Percentiles rank a stretch among this genome's conserved stretches.
Conservation (phyloP, 2,329 filamentous ascomycete species). For the Hypomyces rosellus region DNA sequence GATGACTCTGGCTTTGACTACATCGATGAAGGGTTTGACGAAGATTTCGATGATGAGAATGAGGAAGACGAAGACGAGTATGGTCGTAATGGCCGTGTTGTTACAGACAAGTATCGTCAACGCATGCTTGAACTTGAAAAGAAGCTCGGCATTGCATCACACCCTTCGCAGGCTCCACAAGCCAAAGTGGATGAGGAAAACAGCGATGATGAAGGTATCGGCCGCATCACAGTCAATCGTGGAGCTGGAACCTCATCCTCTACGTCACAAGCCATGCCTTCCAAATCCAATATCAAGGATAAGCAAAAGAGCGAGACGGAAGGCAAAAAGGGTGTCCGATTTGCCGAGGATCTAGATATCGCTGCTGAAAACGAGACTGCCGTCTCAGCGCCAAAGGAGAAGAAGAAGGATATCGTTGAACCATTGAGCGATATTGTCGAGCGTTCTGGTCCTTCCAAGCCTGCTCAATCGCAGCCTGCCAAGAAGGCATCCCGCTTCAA, state of each 20-base stretch:
- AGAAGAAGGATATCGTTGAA: conserved; percentile 32
- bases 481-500: conserved; percentile 48
- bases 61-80: conserved; percentile 70
- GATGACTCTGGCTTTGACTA: conserved; percentile 50
- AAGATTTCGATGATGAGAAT: conserved; percentile 45
- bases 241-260: conserved; percentile 16
- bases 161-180: conserved; percentile 53
- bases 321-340: conserved; percentile 69
- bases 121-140: conserved; percentile 83
- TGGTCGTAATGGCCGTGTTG: conserved; percentile 61
- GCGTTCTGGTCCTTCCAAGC: conserved; percentile 27
- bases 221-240: conserved; percentile 46
- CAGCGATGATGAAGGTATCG: conserved; percentile 46
- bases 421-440: conserved; percentile 50
- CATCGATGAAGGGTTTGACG: conserved; percentile 46
- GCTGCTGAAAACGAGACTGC: conserved; percentile 36
- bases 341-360: conserved; percentile 68
- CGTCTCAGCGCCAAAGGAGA: conserved; percentile 17
- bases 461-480: conserved; percentile 25
- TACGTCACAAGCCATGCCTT: conserved; percentile 16
- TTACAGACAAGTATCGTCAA: conserved; percentile 69
- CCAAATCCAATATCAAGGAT: conserved; percentile 30
- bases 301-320: conserved; percentile 16
- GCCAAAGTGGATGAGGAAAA: conserved; percentile 40
- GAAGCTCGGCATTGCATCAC: conserved; percentile 57